A percentile compares a stretch with the other conserved stretches of the same genome.
phyloP scores from a whole-genome alignment of 768 basidiomycete genomes.

The Flagelloscypha sp. region DNA sequence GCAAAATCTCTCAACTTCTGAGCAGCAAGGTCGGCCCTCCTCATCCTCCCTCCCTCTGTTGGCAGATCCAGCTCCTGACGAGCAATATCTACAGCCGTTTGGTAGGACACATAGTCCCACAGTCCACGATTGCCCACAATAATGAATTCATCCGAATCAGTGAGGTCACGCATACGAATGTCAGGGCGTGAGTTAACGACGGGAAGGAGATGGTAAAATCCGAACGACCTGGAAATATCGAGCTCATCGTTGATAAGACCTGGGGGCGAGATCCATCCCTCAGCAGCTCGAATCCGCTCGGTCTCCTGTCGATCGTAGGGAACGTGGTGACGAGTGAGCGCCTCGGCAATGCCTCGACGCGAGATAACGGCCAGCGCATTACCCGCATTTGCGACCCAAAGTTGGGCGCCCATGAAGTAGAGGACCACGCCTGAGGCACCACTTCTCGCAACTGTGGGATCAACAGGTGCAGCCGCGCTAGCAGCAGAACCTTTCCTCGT shows the following conservation, averaged over 20 bases:
- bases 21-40: slow-evolving; percentile 70
- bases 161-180: slow-evolving; percentile 58
- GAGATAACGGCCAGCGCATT: slow-evolving; percentile 85
- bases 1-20: slow-evolving; percentile 96
- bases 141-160: slow-evolving; percentile 88
- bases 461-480: slow-evolving; percentile 37
- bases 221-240: slow-evolving; percentile 89
- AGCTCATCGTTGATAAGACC: slow-evolving; percentile 89
- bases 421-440: slow-evolving; percentile 84
- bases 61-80: slow-evolving; percentile 54
- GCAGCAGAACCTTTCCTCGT: slow-evolving; percentile 69
- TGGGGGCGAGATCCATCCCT: slow-evolving; percentile 89
- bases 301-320: slow-evolving; percentile 85
- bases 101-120: slow-evolving; percentile 91
- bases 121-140: slow-evolving; percentile 90
- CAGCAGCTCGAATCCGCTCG: slow-evolving; percentile 78
- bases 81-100: slow-evolving; percentile 95
- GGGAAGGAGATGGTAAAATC: slow-evolving; percentile 83
- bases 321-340: slow-evolving; percentile 76
- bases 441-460: slow-evolving; percentile 47
- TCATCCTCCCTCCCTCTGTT: too few species aligned
- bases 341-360: slow-evolving; percentile 59
- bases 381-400: slow-evolving; percentile 89
- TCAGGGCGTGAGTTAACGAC: slow-evolving; percentile 87
- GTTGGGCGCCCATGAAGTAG: slow-evolving; percentile 69